Evolutionary conservation across 2,329 filamentous ascomycete genomes (phyloP).

Genomic region (Ilyonectria mors-panacis): DNA sequence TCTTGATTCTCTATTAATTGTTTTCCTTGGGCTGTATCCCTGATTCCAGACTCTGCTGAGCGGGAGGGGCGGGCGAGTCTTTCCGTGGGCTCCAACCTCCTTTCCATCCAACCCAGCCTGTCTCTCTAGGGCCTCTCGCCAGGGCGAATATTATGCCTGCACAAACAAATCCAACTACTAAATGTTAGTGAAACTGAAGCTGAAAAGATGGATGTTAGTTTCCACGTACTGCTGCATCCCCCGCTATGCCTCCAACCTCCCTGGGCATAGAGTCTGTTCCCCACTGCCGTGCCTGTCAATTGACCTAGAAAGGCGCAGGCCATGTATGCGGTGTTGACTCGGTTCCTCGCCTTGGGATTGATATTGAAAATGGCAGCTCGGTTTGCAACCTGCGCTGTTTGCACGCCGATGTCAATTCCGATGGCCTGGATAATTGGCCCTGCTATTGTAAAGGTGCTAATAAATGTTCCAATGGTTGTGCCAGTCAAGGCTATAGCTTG

Average conservation of each 20-base stretch:
- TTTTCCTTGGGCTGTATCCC: not conserved
- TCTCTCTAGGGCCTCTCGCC: constrained; percentile 49
- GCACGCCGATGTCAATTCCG: constrained; percentile 79
- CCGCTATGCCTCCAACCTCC: constrained; percentile 68
- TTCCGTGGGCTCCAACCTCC: constrained; percentile 48
- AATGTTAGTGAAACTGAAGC: not conserved
- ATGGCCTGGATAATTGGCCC: constrained; percentile 82
- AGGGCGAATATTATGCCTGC: constrained; percentile 49
- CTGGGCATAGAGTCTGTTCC: constrained; percentile 66
- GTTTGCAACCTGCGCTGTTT: constrained; percentile 82
- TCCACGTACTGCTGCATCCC: constrained; percentile 50
- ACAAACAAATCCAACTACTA: constrained; percentile 45
- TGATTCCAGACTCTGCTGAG: constrained; percentile 29
- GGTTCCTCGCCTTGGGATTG: constrained; percentile 78
- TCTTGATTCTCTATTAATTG: not conserved
- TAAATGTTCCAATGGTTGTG: constrained; percentile 77
- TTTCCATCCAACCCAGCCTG: constrained; percentile 52
- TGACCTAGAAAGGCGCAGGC: constrained; percentile 82
- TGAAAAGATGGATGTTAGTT: not conserved
- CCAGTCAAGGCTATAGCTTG: constrained; percentile 72
- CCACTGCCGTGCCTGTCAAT: constrained; percentile 76
- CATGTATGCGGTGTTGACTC: constrained; percentile 89
- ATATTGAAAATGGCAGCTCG: constrained; percentile 79
- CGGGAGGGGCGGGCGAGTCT: constrained; percentile 19
- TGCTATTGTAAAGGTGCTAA: constrained; percentile 75